phyloP scores from a whole-genome alignment of 306 rosid genomes.

The Adenanthera pavonina region DNA sequence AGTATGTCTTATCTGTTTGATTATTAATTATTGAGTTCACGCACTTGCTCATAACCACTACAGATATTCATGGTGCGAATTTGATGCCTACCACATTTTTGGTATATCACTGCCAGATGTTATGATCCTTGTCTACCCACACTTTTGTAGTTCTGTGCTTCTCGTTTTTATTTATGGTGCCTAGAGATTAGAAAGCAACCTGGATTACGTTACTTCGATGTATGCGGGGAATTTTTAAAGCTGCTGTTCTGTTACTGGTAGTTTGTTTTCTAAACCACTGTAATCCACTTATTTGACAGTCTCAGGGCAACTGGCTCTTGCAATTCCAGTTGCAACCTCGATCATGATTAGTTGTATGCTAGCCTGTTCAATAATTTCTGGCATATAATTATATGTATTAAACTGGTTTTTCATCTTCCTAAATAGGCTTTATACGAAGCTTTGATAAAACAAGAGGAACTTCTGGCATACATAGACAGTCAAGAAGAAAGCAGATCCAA shows the following conservation, averaged over 20 bases:
- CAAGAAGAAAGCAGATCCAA: constrained; percentile 59
- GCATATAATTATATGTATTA: constrained; percentile 7
- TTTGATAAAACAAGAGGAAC: constrained; percentile 87
- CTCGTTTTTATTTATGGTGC: constrained; percentile 8
- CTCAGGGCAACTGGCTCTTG: background rate
- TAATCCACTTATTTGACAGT: constrained; percentile 10
- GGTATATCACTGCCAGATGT: background rate
- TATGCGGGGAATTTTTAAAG: constrained; percentile 11
- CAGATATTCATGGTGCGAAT: background rate
- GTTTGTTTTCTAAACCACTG: constrained; percentile 16
- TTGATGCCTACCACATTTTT: background rate
- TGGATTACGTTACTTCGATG: background rate
- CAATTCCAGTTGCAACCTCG: background rate
- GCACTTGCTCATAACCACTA: background rate
- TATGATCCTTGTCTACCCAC: background rate
- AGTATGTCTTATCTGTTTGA: background rate
- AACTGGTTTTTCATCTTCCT: constrained; percentile 31
- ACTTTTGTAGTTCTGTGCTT: background rate
- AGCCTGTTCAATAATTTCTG: constrained; percentile 21
- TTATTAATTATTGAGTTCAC: background rate
- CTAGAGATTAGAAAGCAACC: background rate
- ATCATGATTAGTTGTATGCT: constrained; percentile 4
- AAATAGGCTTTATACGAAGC: constrained; percentile 82
- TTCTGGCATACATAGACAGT: constrained; percentile 77
- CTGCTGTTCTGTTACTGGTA: constrained; percentile 15